Base-by-base conservation (phyloP, 345 rosid species). In the Noccaea bulbosa region DNA sequence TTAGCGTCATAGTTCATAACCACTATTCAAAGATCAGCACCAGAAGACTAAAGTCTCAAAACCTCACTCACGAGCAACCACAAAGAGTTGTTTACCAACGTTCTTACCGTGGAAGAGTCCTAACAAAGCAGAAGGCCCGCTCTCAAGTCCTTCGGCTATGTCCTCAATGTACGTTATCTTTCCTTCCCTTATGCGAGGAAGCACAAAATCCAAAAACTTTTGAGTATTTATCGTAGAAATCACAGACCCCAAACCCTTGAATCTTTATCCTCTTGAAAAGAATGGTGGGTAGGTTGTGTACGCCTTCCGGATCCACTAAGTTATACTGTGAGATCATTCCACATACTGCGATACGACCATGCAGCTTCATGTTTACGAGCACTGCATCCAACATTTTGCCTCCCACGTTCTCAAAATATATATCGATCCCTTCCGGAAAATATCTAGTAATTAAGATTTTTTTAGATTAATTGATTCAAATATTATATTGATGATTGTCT, bases 311-410 rank as follows among this genome's bases (percentile, higher is more conserved):
- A 12, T 74, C 24, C 8, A 45, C 77, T 17, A 53, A 44, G 15
- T 72, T 65, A 40, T 84, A 84, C 39, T 84, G 85, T 17, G 82
- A 82, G 12, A 82, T 80, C 85, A 80, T 80, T 58, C 85, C 88
- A 43, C 85, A 82, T 15, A 77, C 79, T 15, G 87, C 83, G 6
- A 88, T 72, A 33, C 88, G 83, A 27, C 91, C 93, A 11, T 39
- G 72, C 38, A 55, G 11, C 46, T 70, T 83, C 93, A 84, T 88
- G 83, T 88, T 88, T 27, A 46, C 56, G 7, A 84, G 65, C 17
- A 80, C 93, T 3, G 88, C 87, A 38, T 85, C 90, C 35, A 87
- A 81, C 88, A 84, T 87, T 38, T 81, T 80, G 5, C 90, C 90
- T 1, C 90, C 93, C 10, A 86, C 93, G 51, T 88, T 86, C 48